These are phyloP conservation scores for Rhodosporidiobolus sp. DNA, from an alignment of 768 basidiomycete species.

Conservation along the genomic window DNA sequence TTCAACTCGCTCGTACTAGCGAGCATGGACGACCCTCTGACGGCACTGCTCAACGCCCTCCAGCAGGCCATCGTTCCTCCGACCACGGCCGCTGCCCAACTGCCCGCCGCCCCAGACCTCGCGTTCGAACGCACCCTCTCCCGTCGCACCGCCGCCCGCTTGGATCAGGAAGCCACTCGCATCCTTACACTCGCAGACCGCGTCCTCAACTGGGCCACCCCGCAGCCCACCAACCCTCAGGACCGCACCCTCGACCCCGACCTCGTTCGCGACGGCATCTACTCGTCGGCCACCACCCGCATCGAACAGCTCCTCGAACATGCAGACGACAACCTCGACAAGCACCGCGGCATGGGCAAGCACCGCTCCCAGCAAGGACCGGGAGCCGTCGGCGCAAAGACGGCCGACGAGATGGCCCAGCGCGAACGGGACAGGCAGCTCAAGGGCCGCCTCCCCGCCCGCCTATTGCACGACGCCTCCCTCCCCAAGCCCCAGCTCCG, in stretches of 20 bases:
- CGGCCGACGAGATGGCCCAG: conserved; percentile 39
- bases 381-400: conserved; percentile 23
- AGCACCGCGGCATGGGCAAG: conserved; percentile 67
- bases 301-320: conserved; percentile 82
- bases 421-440: background rate
- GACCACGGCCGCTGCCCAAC: conserved; percentile 46
- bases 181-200: conserved; percentile 61
- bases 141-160: conserved; percentile 61
- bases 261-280: conserved; percentile 65
- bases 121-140: conserved; percentile 88
- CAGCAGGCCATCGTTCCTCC: conserved; percentile 31
- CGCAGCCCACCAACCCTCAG: conserved; percentile 1
- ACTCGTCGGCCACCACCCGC: conserved; percentile 70
- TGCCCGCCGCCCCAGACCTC: conserved; percentile 64
- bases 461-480: conserved; percentile 68
- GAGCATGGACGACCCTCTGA: background rate
- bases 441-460: conserved; percentile 24
- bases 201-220: conserved; percentile 62
- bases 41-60: conserved; percentile 10
- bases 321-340: conserved; percentile 79
- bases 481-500: conserved; percentile 75
- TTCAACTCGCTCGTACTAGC: background rate
- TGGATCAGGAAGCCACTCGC: conserved; percentile 67
- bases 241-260: conserved; percentile 65
- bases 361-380: conserved; percentile 40